phyloP scores from a whole-genome alignment of 2,329 filamentous ascomycete species.

The Neonectria coccinea region DNA sequence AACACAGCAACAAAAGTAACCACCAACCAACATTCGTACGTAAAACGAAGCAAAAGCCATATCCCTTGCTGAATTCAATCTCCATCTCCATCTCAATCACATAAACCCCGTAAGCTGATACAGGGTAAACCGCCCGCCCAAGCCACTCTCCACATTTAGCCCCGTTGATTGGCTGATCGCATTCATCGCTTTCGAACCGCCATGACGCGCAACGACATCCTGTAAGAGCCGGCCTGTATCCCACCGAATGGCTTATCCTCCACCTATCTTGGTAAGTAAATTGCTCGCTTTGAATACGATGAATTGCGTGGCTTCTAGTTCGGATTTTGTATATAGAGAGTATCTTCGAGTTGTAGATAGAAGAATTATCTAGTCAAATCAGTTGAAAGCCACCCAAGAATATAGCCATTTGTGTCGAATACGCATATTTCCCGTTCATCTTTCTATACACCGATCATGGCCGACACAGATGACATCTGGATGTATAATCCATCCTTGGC shows the following conservation, averaged over 20 bases:
- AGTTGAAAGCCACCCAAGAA: not conserved
- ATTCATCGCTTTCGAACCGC: constrained; percentile 40
- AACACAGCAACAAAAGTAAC: not conserved
- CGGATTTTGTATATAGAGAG: constrained; percentile 15
- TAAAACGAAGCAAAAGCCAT: not conserved
- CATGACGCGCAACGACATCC: constrained; percentile 21
- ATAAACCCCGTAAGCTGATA: not conserved
- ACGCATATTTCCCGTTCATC: not conserved
- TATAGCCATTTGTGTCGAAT: not conserved
- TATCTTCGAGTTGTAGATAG: not conserved
- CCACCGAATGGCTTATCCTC: constrained; percentile 9
- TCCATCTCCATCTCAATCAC: not conserved
- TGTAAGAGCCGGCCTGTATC: constrained; percentile 18
- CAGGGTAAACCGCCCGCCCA: not conserved
- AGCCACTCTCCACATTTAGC: not conserved
- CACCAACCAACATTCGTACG: not conserved
- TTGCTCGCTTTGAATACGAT: constrained; percentile 28
- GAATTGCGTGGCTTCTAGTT: constrained; percentile 7
- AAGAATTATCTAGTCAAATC: not conserved
- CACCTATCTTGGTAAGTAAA: not conserved
- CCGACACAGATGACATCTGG: constrained; percentile 51
- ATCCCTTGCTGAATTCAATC: too few relatives aligned
- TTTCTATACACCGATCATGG: constrained; percentile 34
- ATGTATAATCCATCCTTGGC: constrained; percentile 58
- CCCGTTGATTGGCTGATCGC: constrained; percentile 37